Evolutionary conservation across 2,329 filamentous ascomycete species (phyloP), one percentile per base, ranked within the genome.

Genomic region (Hypoxylon rubiginosum): DNA sequence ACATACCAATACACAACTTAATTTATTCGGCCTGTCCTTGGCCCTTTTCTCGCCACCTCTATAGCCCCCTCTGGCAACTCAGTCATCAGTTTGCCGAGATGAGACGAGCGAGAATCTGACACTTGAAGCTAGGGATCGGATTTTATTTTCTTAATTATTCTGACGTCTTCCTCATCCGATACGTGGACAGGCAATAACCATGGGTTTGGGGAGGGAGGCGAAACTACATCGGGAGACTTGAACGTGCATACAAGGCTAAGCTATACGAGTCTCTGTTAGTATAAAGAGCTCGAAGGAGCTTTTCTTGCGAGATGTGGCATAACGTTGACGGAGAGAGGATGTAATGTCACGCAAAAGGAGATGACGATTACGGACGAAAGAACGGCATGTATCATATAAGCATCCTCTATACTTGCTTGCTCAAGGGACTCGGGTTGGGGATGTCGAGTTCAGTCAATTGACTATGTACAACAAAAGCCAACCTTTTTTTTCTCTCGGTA

Each of bases 291-390:
- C 28, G 32, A 51, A 51, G 45, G 45, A 51, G 60, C 52, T 52
- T 56, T 15, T 55, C n/a, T 41, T 36, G 52, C 48, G 13, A 9
- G 45, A 15, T 46, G 34, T 43, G 51, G 34, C 36, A 54, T 54
- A 50, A 50, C 43, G 49, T 58, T 55, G 49, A 46, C 60, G 58
- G 57, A 36, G 51, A 58, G 55, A 24, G 41, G 54, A 34, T 17
- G 49, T 54, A 57, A 62, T 64, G 64, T 55, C 61, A 57, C 61
- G 49, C 56, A 39, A 62, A 62, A 54, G 53, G 15, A 39, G 51
- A 52, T 65, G 64, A 69, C 61, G 67, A 69, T 66, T 58, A 62
- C 64, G 62, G 64, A 70, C 28, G 62, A 67, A 53, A 32, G 50
- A 55, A 43, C 45, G 52, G 28, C 39, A 55, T 70, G 62, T 70